Conservation (phyloP, 1,284 basidiomycete genomes). For the Abortiporus biennis region DNA sequence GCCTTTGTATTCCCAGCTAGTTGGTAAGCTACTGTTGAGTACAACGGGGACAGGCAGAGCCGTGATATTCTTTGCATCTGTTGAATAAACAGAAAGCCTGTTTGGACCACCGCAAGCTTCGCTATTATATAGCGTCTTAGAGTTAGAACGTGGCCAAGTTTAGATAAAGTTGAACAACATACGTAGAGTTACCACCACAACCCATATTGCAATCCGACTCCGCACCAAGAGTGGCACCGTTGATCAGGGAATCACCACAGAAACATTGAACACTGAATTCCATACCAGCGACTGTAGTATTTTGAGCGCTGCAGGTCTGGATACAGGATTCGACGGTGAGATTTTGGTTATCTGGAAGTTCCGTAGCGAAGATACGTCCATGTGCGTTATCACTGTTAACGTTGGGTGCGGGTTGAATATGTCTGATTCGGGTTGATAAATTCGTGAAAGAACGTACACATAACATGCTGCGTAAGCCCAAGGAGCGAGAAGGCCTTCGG, state of each 20-base stretch:
- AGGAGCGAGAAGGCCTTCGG: constrained; percentile 40
- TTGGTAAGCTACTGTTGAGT: constrained; percentile 51
- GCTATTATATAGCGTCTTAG: constrained; percentile 25
- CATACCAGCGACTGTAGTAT: constrained; percentile 33
- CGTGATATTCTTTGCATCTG: constrained; percentile 31
- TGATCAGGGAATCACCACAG: constrained; percentile 55
- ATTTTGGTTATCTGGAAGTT: constrained; percentile 26
- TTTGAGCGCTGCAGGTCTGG: constrained; percentile 23
- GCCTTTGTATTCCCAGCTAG: constrained; percentile 57
- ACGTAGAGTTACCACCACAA: constrained; percentile 62
- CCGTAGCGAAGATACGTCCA: constrained; percentile 29
- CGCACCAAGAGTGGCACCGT: constrained; percentile 45
- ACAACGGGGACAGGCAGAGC: constrained; percentile 52
- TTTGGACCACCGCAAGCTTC: constrained; percentile 68
- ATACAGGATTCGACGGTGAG: constrained; percentile 36
- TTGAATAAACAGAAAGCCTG: constrained; percentile 43
- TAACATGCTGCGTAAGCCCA: constrained; percentile 50
- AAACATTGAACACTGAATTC: constrained; percentile 51
- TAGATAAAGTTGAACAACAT: constrained; percentile 19
- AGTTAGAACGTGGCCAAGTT: neutral
- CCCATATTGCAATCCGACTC: constrained; percentile 58
- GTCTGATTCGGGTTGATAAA: too few species aligned
- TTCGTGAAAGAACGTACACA: constrained; percentile 39
- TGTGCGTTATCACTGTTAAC: constrained; percentile 29
- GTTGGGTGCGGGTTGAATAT: constrained; percentile 2